Conservation (phyloP, 768 basidiomycete genomes). For the Cystobasidiopsis lactophilus region DNA sequence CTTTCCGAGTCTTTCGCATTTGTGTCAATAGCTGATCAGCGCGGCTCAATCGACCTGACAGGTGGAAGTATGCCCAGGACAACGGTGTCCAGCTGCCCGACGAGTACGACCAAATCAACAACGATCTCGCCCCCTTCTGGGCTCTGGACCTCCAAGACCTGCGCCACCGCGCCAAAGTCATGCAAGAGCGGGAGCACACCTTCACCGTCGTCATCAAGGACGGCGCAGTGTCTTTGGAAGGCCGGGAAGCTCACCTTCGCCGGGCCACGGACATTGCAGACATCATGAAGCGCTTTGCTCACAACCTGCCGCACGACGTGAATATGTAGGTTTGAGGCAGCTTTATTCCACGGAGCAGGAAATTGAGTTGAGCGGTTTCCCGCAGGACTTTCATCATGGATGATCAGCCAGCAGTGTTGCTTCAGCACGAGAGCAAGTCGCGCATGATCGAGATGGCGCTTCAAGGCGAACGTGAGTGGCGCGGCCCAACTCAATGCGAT, state of each 20-base stretch:
- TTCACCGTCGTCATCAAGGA: slow-evolving; percentile 18
- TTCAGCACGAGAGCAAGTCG: slow-evolving; percentile 16
- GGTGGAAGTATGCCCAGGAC: slow-evolving; percentile 44
- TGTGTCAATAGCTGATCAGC: background rate
- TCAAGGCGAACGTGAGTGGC: slow-evolving; percentile 18
- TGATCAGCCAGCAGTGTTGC: slow-evolving; percentile 18
- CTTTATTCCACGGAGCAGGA: background rate
- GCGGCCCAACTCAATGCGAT: no score
- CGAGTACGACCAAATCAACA: slow-evolving; percentile 37
- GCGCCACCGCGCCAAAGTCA: slow-evolving; percentile 15
- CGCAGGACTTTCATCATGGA: slow-evolving; percentile 14
- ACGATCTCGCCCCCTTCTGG: slow-evolving; percentile 71
- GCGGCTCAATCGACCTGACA: slow-evolving; percentile 10
- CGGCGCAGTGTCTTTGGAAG: slow-evolving; percentile 11
- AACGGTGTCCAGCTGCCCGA: slow-evolving; percentile 60
- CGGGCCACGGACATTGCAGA: slow-evolving; percentile 19
- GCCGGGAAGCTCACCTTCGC: slow-evolving; percentile 12
- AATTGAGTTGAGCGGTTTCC: background rate
- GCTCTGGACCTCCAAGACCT: slow-evolving; percentile 30
- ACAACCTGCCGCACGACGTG: slow-evolving; percentile 14
- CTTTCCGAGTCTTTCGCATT: background rate
- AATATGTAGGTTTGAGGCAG: no score
- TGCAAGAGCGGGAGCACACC: slow-evolving; percentile 19
- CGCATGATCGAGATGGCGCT: slow-evolving; percentile 16
- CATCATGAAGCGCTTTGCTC: slow-evolving; percentile 14